Conservation (phyloP, 148 eudicot genomes). For the Hydrangea macrophylla region DNA sequence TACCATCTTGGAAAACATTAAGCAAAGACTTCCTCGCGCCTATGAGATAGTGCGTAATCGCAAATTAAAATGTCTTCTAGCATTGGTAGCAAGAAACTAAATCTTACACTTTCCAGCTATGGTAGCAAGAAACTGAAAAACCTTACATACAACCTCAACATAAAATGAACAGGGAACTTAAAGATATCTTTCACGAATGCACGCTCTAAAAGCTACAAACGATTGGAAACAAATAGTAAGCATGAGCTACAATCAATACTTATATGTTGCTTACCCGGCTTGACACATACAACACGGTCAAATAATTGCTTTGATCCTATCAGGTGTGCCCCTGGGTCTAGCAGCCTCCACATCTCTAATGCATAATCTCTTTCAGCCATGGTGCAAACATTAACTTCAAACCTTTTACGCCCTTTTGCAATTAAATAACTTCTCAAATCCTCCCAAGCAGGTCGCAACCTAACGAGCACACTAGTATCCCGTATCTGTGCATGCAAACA, state of each 20-base stretch:
- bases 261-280: slow-evolving; percentile 53
- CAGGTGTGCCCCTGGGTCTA: slow-evolving; percentile 79
- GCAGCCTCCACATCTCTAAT: slow-evolving; percentile 96
- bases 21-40: slow-evolving; percentile 85
- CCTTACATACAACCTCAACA: not conserved
- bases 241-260: not conserved
- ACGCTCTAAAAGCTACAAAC: not conserved
- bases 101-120: not conserved
- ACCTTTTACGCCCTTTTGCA: slow-evolving; percentile 87
- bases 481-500: slow-evolving; percentile 56
- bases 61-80: too few relatives aligned
- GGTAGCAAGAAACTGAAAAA: not conserved
- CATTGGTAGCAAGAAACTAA: not conserved
- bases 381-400: slow-evolving; percentile 97
- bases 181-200: not conserved
- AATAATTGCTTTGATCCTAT: slow-evolving; percentile 63
- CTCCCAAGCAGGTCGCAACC: slow-evolving; percentile 98
- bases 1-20: slow-evolving; percentile 75
- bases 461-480: slow-evolving; percentile 96
- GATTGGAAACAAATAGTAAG: not conserved
- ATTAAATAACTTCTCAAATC: slow-evolving; percentile 81
- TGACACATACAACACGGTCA: slow-evolving; percentile 80
- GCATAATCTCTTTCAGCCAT: slow-evolving; percentile 99
- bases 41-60: slow-evolving; percentile 24
- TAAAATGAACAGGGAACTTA: not conserved